Conservation (phyloP, 139 green algal species). For the Zygnema circumcarinatum region DNA sequence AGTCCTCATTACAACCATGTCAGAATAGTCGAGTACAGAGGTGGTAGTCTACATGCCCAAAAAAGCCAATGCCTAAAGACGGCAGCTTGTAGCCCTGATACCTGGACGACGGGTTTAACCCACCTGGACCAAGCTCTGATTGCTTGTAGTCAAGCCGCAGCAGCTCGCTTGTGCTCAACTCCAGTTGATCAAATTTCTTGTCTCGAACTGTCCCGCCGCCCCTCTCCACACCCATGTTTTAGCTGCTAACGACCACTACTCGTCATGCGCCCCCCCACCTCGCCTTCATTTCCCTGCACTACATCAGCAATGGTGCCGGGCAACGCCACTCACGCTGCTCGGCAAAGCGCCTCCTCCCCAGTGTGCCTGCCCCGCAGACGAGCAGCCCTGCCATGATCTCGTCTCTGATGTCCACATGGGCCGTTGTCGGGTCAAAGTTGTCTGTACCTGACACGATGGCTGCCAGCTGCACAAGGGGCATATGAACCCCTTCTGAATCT, state of each 20-base stretch:
- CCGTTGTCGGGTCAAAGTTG: constrained; percentile 9
- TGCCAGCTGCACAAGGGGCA: constrained; percentile 25
- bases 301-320: too few relatives aligned
- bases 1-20: background rate
- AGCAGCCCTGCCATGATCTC: constrained; percentile 46
- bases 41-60: background rate
- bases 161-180: constrained; percentile 11
- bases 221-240: background rate
- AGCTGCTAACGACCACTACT: too few relatives aligned
- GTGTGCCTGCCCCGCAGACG: constrained; percentile 8
- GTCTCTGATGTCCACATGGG: background rate
- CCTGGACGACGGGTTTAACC: too few relatives aligned
- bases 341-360: background rate
- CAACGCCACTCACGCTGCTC: background rate
- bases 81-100: background rate
- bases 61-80: background rate
- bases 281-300: too few relatives aligned
- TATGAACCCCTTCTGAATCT: too few relatives aligned
- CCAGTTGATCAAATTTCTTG: background rate
- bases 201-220: constrained; percentile 7
- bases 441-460: constrained; percentile 31
- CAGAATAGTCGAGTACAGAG: background rate
- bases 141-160: constrained; percentile 41
- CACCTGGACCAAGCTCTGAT: constrained; percentile 15
- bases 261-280: too few relatives aligned